Evolutionary conservation across 2,329 filamentous ascomycete species (phyloP).

Genomic region (Xylaria multiplex): DNA sequence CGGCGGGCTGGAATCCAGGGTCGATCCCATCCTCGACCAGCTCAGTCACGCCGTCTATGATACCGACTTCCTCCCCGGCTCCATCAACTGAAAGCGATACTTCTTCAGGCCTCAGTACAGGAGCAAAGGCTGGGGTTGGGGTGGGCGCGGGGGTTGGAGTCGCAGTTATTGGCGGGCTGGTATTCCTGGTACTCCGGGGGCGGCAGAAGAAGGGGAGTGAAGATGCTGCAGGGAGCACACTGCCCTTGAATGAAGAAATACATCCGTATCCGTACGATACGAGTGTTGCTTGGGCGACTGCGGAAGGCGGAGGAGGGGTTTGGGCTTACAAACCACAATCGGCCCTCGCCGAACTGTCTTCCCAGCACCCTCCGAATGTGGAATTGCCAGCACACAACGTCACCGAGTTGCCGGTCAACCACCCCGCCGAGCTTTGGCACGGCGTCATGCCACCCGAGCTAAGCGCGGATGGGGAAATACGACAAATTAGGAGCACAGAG

Average conservation of each 20-base stretch:
- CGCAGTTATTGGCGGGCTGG: constrained; percentile 33
- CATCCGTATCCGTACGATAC: background rate
- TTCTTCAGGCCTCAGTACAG: constrained; percentile 27
- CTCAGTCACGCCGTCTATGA: constrained; percentile 1
- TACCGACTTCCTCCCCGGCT: constrained; percentile 17
- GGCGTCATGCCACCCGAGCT: constrained; percentile 28
- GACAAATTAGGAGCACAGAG: background rate
- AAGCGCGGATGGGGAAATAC: constrained; percentile 25
- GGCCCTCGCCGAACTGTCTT: constrained; percentile 14
- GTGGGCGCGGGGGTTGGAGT: constrained; percentile 51
- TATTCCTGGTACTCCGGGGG: constrained; percentile 30
- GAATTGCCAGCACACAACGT: constrained; percentile 12
- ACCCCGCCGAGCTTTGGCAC: constrained; percentile 27
- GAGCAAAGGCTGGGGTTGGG: constrained; percentile 47
- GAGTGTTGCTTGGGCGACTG: background rate
- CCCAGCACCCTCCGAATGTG: background rate
- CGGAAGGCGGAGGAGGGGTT: constrained; percentile 10
- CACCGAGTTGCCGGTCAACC: constrained; percentile 18
- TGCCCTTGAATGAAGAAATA: background rate
- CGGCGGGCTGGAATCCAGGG: background rate
- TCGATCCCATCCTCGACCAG: constrained; percentile 1
- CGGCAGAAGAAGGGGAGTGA: constrained; percentile 9
- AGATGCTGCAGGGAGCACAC: background rate
- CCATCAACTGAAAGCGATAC: background rate
- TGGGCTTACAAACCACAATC: constrained; percentile 20